Conservation (phyloP, 495 filamentous ascomycete genomes). For the Aspergillus wentii region DNA sequence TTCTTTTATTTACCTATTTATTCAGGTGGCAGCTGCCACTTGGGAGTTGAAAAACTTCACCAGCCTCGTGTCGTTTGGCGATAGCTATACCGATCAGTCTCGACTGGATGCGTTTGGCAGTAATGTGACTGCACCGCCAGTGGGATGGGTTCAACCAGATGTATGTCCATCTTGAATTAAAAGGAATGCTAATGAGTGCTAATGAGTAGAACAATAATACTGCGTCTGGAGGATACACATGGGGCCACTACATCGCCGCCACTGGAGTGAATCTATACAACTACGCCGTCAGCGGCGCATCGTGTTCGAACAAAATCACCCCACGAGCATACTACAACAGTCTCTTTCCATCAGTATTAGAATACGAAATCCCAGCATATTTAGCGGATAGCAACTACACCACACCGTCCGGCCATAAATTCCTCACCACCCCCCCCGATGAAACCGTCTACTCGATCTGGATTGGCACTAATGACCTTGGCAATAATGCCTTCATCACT, state of each 20-base stretch:
- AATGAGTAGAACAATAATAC: conserved; percentile 35
- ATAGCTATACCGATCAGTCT: conserved; percentile 72
- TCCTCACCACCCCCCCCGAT: conserved; percentile 43
- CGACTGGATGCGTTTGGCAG: conserved; percentile 55
- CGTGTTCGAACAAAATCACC: conserved; percentile 63
- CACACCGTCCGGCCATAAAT: conserved; percentile 38
- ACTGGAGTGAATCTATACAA: conserved; percentile 60
- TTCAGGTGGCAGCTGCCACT: too few relatives aligned
- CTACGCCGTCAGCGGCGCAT: conserved; percentile 67
- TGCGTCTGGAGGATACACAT: conserved; percentile 59
- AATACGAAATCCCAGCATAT: conserved; percentile 68
- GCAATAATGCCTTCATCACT: conserved; percentile 54
- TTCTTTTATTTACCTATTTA: too few relatives aligned
- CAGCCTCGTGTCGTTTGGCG: conserved; percentile 58
- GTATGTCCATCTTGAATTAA: conserved; percentile 20
- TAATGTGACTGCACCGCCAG: conserved; percentile 54
- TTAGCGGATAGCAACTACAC: conserved; percentile 50
- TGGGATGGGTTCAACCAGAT: conserved; percentile 45
- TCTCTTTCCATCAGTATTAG: conserved; percentile 56
- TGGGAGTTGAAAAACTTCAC: conserved; percentile 34
- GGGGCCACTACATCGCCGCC: conserved; percentile 57
- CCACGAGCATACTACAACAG: conserved; percentile 44
- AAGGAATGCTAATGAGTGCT: not conserved
- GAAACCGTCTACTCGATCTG: conserved; percentile 68
- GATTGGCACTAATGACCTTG: conserved; percentile 78